A percentile compares a stretch with the other conserved stretches of the same genome.
These are phyloP conservation scores for Lizonia empirigonia DNA, from an alignment of 2,329 filamentous ascomycete genomes.

Conservation along the genomic window DNA sequence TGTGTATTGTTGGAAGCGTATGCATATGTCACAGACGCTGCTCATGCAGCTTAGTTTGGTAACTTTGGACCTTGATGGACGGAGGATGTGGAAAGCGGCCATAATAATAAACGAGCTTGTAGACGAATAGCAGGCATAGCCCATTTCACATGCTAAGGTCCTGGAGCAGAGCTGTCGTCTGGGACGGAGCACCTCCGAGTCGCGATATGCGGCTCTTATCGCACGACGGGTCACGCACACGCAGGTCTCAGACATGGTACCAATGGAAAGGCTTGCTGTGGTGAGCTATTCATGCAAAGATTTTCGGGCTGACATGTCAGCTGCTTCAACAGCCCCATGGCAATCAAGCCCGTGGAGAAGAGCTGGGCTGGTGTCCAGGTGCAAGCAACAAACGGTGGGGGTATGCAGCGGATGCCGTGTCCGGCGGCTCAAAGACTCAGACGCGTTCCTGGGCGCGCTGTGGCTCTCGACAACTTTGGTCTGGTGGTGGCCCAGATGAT, in stretches of 20 bases:
- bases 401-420: neutral
- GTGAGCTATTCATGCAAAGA: neutral
- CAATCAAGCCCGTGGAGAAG: neutral
- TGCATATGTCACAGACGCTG: too few relatives aligned
- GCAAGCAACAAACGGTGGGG: too few relatives aligned
- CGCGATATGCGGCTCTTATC: constrained; percentile 17
- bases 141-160: too few relatives aligned
- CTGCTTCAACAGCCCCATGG: too few relatives aligned
- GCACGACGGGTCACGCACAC: constrained; percentile 14
- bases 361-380: too few relatives aligned
- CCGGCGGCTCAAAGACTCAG: constrained; percentile 9
- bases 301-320: constrained; percentile 4
- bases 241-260: neutral
- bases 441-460: constrained; percentile 9
- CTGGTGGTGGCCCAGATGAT: constrained; percentile 23
- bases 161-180: neutral
- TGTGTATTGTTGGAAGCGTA: too few relatives aligned
- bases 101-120: too few relatives aligned
- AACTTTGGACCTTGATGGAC: too few relatives aligned
- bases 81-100: too few relatives aligned
- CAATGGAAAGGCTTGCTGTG: neutral
- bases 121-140: too few relatives aligned
- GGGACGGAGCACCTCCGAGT: constrained; percentile 3
- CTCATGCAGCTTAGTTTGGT: too few relatives aligned
- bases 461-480: constrained; percentile 9